Conservation (phyloP, 2,329 filamentous ascomycete genomes). For the Fusarium miscanthi region DNA sequence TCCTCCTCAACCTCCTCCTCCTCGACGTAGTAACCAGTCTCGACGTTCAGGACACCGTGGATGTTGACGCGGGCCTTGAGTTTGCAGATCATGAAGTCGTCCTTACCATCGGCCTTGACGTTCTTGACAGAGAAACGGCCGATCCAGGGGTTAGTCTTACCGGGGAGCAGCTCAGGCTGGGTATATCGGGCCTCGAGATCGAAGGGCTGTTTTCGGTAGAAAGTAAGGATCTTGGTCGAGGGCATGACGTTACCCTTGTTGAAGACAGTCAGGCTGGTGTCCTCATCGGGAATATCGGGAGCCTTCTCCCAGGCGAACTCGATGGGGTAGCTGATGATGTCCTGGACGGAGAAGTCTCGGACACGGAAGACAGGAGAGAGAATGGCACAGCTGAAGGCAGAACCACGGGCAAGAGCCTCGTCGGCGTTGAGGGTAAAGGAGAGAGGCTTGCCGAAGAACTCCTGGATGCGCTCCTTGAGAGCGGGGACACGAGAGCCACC, state of each 20-base stretch:
- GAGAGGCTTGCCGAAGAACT: constrained; percentile 91
- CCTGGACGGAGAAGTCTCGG: constrained; percentile 96
- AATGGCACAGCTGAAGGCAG: constrained; percentile 97
- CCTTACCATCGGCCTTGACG: constrained; percentile 91
- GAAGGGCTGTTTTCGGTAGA: constrained; percentile 98
- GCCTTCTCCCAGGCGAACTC: constrained; percentile 99
- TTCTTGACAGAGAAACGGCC: constrained; percentile 98
- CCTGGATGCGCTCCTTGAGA: constrained; percentile 88
- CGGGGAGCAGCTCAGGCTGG: constrained; percentile 85
- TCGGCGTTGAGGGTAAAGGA: constrained; percentile 99
- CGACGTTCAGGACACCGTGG: constrained; percentile 94
- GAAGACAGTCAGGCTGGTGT: constrained; percentile 96
- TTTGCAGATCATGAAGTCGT: constrained; percentile 99
- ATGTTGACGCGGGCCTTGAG: constrained; percentile 97
- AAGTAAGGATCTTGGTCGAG: constrained; percentile 98
- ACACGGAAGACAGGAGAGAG: constrained; percentile 98
- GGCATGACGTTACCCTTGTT: constrained; percentile 97
- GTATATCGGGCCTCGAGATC: constrained; percentile 95
- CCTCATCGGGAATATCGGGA: constrained; percentile 96
- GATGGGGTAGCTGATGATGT: constrained; percentile 97
- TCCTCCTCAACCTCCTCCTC: constrained; percentile 97
- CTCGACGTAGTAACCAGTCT: constrained; percentile 97
- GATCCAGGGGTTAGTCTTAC: constrained; percentile 94
- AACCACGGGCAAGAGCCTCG: constrained; percentile 94
- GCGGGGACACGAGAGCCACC: constrained; percentile 93